Evolutionary conservation across 1,284 basidiomycete genomes (phyloP), one percentile per base, ranked within the genome.

Genomic region (Ceratobasidium theobromae): DNA sequence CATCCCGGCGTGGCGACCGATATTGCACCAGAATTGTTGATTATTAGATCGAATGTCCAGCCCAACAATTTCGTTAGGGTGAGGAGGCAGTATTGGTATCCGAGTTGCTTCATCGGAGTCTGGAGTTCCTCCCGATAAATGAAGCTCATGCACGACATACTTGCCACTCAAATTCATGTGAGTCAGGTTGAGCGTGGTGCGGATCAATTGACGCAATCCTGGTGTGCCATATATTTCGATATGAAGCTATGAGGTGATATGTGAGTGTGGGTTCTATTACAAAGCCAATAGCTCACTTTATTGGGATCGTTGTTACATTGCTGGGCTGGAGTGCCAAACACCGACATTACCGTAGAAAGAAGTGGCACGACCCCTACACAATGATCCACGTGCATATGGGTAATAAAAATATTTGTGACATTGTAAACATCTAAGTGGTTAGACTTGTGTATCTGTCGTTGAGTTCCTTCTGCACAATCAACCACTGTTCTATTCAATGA

Each of bases 181-280:
- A 0, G 93, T 94, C 75, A 91, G 80, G 38, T 81, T 80, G 68
- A 95, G 79, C 46, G 84, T 86, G 38, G 83, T 83, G 30, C 94
- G 86, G 23, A 96, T 78, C 74, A 95, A 88, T 18, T 80, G 77
- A 41, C 94, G 86, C 16, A 95, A 77, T 14, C 93, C 93, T 1
- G 85, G 83, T 0, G 93, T 93, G 0, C 93, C 93, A 72, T 89
- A 95, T 30, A 96, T 83, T 67, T 95, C 85, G 46, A 95, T 78
- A 51, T 78, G 65, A 32, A 51, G 49, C 45, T 54, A 52, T 38
- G 69, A 64, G 35, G 23, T 14, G 18, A 46, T 28, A 65, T 32
- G 30, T 18, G 6, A 32, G 49, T 18, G 35, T 23, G 52, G 48
- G 35, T 25, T 67, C 66, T 33, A 46, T 33, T 9, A 41, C 9